Conservation (phyloP, 768 basidiomycete species). For the Podaxis sp. region DNA sequence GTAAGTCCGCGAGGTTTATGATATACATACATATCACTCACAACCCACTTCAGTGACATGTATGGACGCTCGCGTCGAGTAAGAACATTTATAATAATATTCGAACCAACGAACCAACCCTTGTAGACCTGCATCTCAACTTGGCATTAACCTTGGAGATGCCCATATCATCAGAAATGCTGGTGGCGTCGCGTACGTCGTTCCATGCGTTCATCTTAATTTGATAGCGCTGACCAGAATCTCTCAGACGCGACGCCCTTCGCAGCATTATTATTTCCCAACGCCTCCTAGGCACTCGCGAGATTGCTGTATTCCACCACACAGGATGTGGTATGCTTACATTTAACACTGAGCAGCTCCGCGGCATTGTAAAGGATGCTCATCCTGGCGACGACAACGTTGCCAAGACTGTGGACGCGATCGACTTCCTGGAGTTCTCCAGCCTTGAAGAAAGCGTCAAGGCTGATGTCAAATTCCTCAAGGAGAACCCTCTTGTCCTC, state of each 20-base stretch:
- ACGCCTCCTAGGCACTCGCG: slow-evolving; percentile 66
- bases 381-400: slow-evolving; percentile 34
- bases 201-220: neutral
- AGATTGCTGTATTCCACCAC: slow-evolving; percentile 71
- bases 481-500: slow-evolving; percentile 54
- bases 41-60: slow-evolving; percentile 48
- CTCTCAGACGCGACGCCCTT: slow-evolving; percentile 56
- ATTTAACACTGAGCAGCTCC: slow-evolving; percentile 52
- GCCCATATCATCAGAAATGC: slow-evolving; percentile 76
- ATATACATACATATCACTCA: neutral
- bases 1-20: slow-evolving; percentile 19
- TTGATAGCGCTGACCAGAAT: neutral
- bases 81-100: slow-evolving; percentile 17
- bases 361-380: slow-evolving; percentile 46
- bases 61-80: slow-evolving; percentile 78
- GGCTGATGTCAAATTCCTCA: slow-evolving; percentile 57
- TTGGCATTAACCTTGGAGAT: slow-evolving; percentile 66
- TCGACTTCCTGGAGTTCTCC: slow-evolving; percentile 57
- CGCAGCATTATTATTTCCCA: slow-evolving; percentile 72
- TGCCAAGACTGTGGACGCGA: slow-evolving; percentile 34
- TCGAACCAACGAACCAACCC: slow-evolving; percentile 5
- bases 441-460: slow-evolving; percentile 53
- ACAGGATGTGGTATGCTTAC: slow-evolving; percentile 74
- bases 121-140: slow-evolving; percentile 52
- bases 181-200: slow-evolving; percentile 60